These are phyloP conservation scores for Alternaria sp. DNA, from an alignment of 2,329 filamentous ascomycete species.

Conservation along the genomic window DNA sequence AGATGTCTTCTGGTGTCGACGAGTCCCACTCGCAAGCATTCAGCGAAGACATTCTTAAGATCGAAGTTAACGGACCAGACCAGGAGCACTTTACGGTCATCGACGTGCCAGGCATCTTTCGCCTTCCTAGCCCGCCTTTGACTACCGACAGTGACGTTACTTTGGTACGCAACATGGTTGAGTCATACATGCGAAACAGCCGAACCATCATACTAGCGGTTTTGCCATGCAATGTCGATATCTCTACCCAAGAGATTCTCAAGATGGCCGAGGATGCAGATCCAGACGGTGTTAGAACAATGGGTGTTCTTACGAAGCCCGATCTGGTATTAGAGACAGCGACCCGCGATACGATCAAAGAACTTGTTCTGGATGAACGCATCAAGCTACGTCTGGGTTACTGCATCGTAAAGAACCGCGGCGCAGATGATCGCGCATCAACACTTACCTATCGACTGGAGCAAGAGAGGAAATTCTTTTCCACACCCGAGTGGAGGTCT, in stretches of 20 bases:
- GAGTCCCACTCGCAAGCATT: slow-evolving; percentile 35
- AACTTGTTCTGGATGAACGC: slow-evolving; percentile 35
- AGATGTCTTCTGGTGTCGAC: not conserved
- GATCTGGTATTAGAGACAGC: slow-evolving; percentile 41
- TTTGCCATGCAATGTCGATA: slow-evolving; percentile 48
- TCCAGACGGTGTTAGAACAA: slow-evolving; percentile 40
- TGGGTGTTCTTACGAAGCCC: slow-evolving; percentile 52
- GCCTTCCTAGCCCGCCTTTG: slow-evolving; percentile 1
- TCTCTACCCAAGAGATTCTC: slow-evolving; percentile 28
- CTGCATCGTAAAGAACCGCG: slow-evolving; percentile 45
- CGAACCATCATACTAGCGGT: slow-evolving; percentile 35
- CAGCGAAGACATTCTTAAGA: slow-evolving; percentile 36
- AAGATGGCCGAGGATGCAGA: slow-evolving; percentile 38
- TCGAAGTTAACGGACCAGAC: slow-evolving; percentile 31
- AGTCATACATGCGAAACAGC: slow-evolving; percentile 27
- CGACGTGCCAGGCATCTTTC: slow-evolving; percentile 57
- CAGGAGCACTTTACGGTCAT: slow-evolving; percentile 54
- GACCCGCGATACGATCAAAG: slow-evolving; percentile 30
- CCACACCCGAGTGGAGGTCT: slow-evolving; percentile 3
- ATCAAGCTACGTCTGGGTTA: slow-evolving; percentile 38
- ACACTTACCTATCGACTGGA: not conserved
- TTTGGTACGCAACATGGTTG: slow-evolving; percentile 28
- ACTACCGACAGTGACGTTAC: slow-evolving; percentile 25
- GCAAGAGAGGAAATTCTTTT: slow-evolving; percentile 3
- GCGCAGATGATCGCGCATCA: slow-evolving; percentile 35